phyloP scores from a whole-genome alignment of 495 filamentous ascomycete genomes.

The Aspergillus cavernicola region DNA sequence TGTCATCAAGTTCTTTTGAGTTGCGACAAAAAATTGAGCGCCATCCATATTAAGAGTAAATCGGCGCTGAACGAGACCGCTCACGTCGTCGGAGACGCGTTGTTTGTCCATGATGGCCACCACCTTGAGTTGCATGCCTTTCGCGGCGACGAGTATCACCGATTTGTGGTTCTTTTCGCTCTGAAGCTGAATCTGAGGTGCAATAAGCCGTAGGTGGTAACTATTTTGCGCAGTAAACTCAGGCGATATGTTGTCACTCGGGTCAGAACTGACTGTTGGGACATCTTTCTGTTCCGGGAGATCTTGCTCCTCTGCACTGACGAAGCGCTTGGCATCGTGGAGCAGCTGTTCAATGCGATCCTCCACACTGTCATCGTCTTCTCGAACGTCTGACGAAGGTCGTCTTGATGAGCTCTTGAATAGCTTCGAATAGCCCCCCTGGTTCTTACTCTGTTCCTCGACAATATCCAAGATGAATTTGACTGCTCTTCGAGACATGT shows the following conservation, averaged over 20 bases:
- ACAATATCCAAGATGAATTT: constrained; percentile 98
- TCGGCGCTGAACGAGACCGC: constrained; percentile 88
- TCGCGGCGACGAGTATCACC: constrained; percentile 87
- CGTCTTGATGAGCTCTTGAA: constrained; percentile 23
- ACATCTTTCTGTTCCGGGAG: constrained; percentile 27
- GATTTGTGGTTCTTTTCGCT: constrained; percentile 96
- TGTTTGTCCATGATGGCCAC: constrained; percentile 97
- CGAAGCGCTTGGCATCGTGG: constrained; percentile 77
- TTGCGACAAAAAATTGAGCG: constrained; percentile 95
- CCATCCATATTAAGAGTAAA: constrained; percentile 94
- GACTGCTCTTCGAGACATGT: constrained; percentile 89
- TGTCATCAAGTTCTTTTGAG: constrained; percentile 79
- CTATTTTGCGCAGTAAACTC: constrained; percentile 91
- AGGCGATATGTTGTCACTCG: constrained; percentile 72
- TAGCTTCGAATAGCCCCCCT: constrained; percentile 42
- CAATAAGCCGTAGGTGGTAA: constrained; percentile 91
- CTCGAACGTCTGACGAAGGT: constrained; percentile 33
- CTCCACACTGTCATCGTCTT: constrained; percentile 64
- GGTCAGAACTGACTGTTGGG: constrained; percentile 39
- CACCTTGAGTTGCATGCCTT: constrained; percentile 95
- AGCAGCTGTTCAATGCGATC: constrained; percentile 85
- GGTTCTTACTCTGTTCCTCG: constrained; percentile 76
- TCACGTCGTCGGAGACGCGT: constrained; percentile 85
- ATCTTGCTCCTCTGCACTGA: constrained; percentile 63
- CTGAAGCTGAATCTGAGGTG: constrained; percentile 94